Conservation (phyloP, 129 eudicot genomes). For the Chrysanthemum lavandulifolium region DNA sequence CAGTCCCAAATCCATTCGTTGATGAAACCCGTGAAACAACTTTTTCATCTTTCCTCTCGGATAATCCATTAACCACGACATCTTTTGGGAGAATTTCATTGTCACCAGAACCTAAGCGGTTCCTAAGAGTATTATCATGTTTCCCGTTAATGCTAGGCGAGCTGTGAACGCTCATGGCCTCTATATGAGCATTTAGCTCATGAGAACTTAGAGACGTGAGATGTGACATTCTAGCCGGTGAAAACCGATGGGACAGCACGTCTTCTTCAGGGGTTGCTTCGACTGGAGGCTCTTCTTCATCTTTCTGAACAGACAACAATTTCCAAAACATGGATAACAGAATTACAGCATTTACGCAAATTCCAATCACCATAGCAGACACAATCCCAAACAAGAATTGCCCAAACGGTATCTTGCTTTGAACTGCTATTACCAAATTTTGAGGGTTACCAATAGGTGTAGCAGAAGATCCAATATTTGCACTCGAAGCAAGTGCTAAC, state of each 20-base stretch:
- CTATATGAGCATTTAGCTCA: conserved; percentile 33
- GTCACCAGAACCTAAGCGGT: conserved; percentile 39
- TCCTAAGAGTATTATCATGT: conserved; percentile 45
- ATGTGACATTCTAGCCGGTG: conserved; percentile 94
- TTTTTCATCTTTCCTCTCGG: conserved; percentile 31
- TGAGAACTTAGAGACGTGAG: conserved; percentile 44
- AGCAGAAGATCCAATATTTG: conserved; percentile 89
- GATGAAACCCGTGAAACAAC: conserved; percentile 34
- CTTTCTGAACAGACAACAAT: conserved; percentile 65
- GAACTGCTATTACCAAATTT: conserved; percentile 83
- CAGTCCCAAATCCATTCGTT: conserved; percentile 29
- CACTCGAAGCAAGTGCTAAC: conserved; percentile 89
- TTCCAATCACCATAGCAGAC: conserved; percentile 73
- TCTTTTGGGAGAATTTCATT: conserved; percentile 47
- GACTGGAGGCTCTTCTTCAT: conserved; percentile 55
- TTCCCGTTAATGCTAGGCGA: conserved; percentile 35
- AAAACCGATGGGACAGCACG: conserved; percentile 64
- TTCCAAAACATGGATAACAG: conserved; percentile 87
- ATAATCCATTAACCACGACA: conserved; percentile 15
- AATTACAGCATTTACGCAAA: conserved; percentile 59
- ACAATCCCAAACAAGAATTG: conserved; percentile 59
- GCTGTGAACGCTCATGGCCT: conserved; percentile 30
- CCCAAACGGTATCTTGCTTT: conserved; percentile 77
- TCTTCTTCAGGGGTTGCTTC: conserved; percentile 65
- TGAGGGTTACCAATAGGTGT: conserved; percentile 99